phyloP scores from a whole-genome alignment of 2,329 filamentous ascomycete species.

The Sporothrix globosa region DNA sequence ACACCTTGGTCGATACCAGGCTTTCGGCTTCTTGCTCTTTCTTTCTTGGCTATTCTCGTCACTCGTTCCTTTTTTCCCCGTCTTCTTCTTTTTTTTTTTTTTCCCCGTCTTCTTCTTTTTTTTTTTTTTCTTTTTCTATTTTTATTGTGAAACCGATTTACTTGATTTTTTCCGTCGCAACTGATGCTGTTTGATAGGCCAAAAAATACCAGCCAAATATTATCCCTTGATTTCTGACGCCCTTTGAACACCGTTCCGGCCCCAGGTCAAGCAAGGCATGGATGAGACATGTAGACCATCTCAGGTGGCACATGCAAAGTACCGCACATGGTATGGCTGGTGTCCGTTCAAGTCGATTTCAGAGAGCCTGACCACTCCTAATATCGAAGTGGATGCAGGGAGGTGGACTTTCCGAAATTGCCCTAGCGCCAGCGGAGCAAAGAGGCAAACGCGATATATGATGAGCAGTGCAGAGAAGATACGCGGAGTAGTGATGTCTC shows the following conservation, averaged over 20 bases:
- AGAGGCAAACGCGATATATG: not conserved
- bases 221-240: no score
- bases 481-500: not conserved
- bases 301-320: not conserved
- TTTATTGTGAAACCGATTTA: not conserved
- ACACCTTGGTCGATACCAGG: no score
- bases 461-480: not conserved
- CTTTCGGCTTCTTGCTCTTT: no score
- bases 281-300: slow-evolving; percentile 15
- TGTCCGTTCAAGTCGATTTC: not conserved
- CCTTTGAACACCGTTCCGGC: not conserved
- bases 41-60: no score
- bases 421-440: not conserved
- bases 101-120: not conserved
- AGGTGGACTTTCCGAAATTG: not conserved
- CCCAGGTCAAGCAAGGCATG: not conserved
- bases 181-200: no score
- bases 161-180: not conserved
- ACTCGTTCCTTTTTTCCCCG: slow-evolving; percentile 11
- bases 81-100: not conserved
- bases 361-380: not conserved
- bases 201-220: no score
- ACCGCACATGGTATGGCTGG: not conserved
- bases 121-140: not conserved
- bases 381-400: slow-evolving; percentile 1